phyloP scores from a whole-genome alignment of 176 grass and related monocot species.

The Avena insularis region DNA sequence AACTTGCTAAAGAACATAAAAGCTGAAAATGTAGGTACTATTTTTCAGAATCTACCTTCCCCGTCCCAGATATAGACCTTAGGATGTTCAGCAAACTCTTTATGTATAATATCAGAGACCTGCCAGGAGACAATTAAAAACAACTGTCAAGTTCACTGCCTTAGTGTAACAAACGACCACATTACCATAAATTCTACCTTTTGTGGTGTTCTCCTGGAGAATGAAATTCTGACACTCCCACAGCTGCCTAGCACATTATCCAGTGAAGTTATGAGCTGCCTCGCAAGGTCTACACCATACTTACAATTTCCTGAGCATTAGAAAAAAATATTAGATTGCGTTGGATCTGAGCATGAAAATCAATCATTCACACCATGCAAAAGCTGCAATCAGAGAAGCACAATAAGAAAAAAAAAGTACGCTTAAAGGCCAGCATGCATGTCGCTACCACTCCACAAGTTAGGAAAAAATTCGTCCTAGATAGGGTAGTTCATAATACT shows the following conservation, averaged over 20 bases:
- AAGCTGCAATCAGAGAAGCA: constrained; percentile 6
- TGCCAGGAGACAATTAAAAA: constrained; percentile 42
- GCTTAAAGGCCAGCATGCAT: constrained; percentile 4
- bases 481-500: constrained; percentile 11
- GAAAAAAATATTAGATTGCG: constrained; percentile 43
- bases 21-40: constrained; percentile 25
- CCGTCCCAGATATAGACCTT: constrained; percentile 88
- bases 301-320: constrained; percentile 79
- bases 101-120: constrained; percentile 68
- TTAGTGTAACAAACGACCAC: constrained; percentile 14
- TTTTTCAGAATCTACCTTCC: constrained; percentile 63
- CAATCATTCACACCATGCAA: constrained; percentile 18
- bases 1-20: constrained; percentile 18
- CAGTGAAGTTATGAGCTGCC: constrained; percentile 66
- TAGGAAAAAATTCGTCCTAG: background rate
- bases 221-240: constrained; percentile 88
- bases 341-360: constrained; percentile 18
- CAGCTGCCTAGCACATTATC: constrained; percentile 79
- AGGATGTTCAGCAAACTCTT: constrained; percentile 73
- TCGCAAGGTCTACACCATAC: constrained; percentile 79
- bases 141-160: background rate
- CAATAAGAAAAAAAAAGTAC: background rate
- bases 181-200: constrained; percentile 56
- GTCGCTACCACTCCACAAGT: background rate
- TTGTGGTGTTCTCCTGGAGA: constrained; percentile 80